Conservation (phyloP, 257 asterid genomes). For the Scutellaria galericulata region DNA sequence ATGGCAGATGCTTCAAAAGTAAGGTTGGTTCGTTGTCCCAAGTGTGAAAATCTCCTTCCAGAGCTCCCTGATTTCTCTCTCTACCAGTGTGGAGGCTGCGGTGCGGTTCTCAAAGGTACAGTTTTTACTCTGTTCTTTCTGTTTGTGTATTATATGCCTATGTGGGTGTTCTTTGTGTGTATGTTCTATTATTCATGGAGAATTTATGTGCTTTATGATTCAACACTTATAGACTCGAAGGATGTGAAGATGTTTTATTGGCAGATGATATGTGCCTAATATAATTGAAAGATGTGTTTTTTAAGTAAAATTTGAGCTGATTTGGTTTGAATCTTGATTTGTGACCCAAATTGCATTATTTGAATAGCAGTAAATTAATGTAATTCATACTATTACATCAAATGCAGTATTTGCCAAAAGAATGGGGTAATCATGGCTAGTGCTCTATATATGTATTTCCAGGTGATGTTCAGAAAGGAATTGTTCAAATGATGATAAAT, state of each 20-base stretch:
- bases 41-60: constrained; percentile 85
- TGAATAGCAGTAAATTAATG: too few species aligned
- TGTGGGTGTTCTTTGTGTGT: neutral
- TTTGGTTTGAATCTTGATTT: constrained; percentile 20
- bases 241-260: constrained; percentile 13
- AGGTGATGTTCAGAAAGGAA: constrained; percentile 6
- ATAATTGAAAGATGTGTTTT: neutral
- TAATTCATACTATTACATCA: too few species aligned
- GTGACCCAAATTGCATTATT: neutral
- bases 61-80: constrained; percentile 82
- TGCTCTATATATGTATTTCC: neutral
- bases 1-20: constrained; percentile 71
- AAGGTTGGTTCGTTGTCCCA: constrained; percentile 90
- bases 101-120: constrained; percentile 84
- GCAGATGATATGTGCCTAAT: constrained; percentile 3
- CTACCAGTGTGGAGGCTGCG: constrained; percentile 94
- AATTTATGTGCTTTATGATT: neutral
- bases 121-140: neutral
- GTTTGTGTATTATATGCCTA: neutral
- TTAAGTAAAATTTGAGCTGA: constrained; percentile 12
- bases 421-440: constrained; percentile 3
- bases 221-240: neutral
- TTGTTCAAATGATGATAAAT: neutral
- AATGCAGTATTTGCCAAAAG: neutral
- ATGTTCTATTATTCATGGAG: neutral